Base-by-base conservation (phyloP, 2,329 filamentous ascomycete species). In the Neonectria ditissima region DNA sequence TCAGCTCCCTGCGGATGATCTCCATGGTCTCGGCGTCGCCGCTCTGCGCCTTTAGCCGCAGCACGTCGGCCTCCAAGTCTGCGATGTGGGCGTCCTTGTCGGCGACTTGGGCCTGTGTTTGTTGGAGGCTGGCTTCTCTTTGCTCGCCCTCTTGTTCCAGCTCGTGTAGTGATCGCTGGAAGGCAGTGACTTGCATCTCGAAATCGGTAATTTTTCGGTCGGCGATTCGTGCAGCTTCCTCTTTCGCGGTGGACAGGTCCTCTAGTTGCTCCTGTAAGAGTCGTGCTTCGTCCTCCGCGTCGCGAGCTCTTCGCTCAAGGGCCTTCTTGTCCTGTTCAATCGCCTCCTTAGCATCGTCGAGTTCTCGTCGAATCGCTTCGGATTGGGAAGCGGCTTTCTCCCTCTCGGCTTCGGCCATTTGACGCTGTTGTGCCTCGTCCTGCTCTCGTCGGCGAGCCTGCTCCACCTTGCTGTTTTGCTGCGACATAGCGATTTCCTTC, bases 1-100 rank as follows among this genome's bases (percentile, higher is more conserved):
- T 91, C 5, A 99, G 85, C 79, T 99, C 94, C 69, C 90, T 88
- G 76, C 95, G 93, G 71, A 99, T 92, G 34, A 97, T 88, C 5
- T 86, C 88, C 73, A 98, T 86, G 0, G 93, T 96, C 69, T 97
- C 94, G 0, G 89, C 89, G 76, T 97, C 95, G 10, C 92, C 93
- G 2, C 92, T 92, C 72, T 96, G 92, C 0, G 94, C 92, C 75
- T 95, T 97, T 5, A 97, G 81, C 32, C 91, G 87, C 56, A 97
- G 80, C 9, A 97, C 88, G 57, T 98, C 93, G 0, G 92, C 89
- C 79, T 98, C 94, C 10, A 98, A 80, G 13, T 88, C 82, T 0
- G 91, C 93, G 43, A 91, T 86, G n/a, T 90, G 84, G 1, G 82
- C 83, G 69, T 97, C 93, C 65, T 88, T 89, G 59, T 91, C 86